phyloP scores from a whole-genome alignment of 2,329 filamentous ascomycete species.

The Arthroderma sp. region DNA sequence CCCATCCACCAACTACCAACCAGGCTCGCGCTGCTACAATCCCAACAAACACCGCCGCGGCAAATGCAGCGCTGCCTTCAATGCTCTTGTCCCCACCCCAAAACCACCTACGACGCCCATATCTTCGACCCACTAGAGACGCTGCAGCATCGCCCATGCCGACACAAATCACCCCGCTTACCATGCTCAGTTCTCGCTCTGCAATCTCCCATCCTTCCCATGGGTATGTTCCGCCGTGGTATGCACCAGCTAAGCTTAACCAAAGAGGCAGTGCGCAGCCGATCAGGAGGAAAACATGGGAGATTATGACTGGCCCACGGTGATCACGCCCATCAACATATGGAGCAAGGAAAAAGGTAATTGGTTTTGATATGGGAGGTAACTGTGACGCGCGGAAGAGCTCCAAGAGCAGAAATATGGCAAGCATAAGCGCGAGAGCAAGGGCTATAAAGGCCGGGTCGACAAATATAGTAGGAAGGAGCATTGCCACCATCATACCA shows the following conservation, averaged over 20 bases:
- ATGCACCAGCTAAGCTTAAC: conserved; percentile 63
- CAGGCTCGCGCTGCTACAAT: conserved; percentile 58
- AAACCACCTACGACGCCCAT: conserved; percentile 78
- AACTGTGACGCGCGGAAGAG: conserved; percentile 81
- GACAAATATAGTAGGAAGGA: conserved; percentile 72
- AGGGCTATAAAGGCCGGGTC: conserved; percentile 75
- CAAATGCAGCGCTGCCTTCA: conserved; percentile 74
- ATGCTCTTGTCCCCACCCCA: conserved; percentile 96
- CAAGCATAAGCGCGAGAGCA: conserved; percentile 64
- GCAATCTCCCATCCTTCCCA: conserved; percentile 64
- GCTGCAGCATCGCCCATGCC: conserved; percentile 91
- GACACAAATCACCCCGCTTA: conserved; percentile 84
- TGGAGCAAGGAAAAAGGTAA: conserved; percentile 76
- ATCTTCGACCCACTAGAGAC: conserved; percentile 75
- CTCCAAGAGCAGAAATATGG: conserved; percentile 78
- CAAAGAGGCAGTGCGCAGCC: conserved; percentile 91
- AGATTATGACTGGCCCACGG: conserved; percentile 85
- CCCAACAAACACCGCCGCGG: conserved; percentile 61
- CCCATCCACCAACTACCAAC: conserved; percentile 65
- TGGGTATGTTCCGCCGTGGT: conserved; percentile 42
- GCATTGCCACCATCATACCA: conserved; percentile 95
- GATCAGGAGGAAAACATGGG: conserved; percentile 88
- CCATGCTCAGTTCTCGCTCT: conserved; percentile 69
- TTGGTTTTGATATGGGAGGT: conserved; percentile 71
- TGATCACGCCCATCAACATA: conserved; percentile 93